Conservation (phyloP, 2,329 filamentous ascomycete genomes). For the Bipolaris gigantea region DNA sequence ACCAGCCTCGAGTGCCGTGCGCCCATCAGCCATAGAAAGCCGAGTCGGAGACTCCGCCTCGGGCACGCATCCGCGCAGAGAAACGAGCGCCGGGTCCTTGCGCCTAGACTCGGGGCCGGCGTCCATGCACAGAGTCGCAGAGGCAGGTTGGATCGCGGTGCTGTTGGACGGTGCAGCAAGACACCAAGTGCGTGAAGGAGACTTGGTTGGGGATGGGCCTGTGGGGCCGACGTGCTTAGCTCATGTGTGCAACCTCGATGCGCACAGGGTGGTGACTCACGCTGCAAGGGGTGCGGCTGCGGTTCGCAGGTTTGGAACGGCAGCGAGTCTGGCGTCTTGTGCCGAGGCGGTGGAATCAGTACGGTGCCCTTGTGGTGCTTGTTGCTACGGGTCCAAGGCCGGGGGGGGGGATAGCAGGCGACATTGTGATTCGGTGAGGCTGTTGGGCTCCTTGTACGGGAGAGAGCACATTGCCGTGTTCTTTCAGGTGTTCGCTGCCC, state of each 20-base stretch:
- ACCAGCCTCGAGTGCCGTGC: slow-evolving; percentile 22
- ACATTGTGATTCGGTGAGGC: slow-evolving; percentile 15
- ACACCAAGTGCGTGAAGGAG: slow-evolving; percentile 34
- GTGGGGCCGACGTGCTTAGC: not conserved
- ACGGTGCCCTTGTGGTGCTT: slow-evolving; percentile 30
- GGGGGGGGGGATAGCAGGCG: slow-evolving; percentile 21
- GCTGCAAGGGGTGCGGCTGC: slow-evolving; percentile 30
- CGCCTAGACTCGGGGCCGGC: slow-evolving; percentile 35
- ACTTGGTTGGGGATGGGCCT: slow-evolving; percentile 30
- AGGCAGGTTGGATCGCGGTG: slow-evolving; percentile 33
- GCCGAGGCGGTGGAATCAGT: slow-evolving; percentile 35
- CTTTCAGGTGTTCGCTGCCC: not conserved
- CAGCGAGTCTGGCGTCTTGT: slow-evolving; percentile 33
- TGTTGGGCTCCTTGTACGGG: not conserved
- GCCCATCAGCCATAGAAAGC: slow-evolving; percentile 33
- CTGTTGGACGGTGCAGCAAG: slow-evolving; percentile 23
- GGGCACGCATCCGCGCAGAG: slow-evolving; percentile 26
- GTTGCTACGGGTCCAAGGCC: slow-evolving; percentile 25
- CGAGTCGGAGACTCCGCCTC: slow-evolving; percentile 31
- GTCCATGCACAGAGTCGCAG: slow-evolving; percentile 35
- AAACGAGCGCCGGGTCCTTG: slow-evolving; percentile 39
- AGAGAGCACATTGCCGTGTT: not conserved
- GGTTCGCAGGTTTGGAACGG: slow-evolving; percentile 30
- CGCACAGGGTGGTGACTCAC: slow-evolving; percentile 11
- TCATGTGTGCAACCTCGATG: too few relatives aligned